A percentile compares a stretch with the other conserved stretches of the same genome.
phyloP scores from a whole-genome alignment of 805 yeast species.

The Teunomyces aglyptinius region DNA sequence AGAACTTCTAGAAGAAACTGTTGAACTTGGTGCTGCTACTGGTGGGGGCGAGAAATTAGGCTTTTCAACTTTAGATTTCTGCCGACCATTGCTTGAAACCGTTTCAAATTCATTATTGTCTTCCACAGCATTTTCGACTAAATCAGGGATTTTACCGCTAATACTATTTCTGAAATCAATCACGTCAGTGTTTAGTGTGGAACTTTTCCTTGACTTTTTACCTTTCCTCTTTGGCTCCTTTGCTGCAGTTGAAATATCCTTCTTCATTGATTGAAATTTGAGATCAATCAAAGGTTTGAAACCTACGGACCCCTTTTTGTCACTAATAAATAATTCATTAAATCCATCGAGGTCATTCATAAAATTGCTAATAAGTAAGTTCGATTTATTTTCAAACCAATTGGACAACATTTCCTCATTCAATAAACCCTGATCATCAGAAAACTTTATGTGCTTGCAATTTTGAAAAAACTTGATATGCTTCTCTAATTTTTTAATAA shows the following conservation, averaged over 20 bases:
- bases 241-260: neutral
- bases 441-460: conserved; percentile 25
- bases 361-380: conserved; percentile 19
- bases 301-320: conserved; percentile 28
- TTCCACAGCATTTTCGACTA: conserved; percentile 16
- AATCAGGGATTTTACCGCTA: conserved; percentile 11
- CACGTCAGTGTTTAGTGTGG: conserved; percentile 19
- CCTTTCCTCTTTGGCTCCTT: conserved; percentile 12
- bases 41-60: conserved; percentile 8
- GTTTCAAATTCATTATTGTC: conserved; percentile 26
- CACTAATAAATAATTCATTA: conserved; percentile 35
- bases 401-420: conserved; percentile 8
- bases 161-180: conserved; percentile 24
- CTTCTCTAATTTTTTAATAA: conserved; percentile 26
- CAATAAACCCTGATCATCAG: conserved; percentile 16
- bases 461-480: conserved; percentile 25
- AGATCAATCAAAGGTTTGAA: conserved; percentile 39
- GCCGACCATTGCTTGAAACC: conserved; percentile 20
- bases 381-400: conserved; percentile 23
- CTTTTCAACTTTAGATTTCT: conserved; percentile 13
- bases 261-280: conserved; percentile 15
- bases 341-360: conserved; percentile 16
- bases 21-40: neutral
- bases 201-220: conserved; percentile 21
- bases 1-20: conserved; percentile 1